Evolutionary conservation across 208 protist species (phyloP).

Genomic region (Acanthamoeba quina): DNA sequence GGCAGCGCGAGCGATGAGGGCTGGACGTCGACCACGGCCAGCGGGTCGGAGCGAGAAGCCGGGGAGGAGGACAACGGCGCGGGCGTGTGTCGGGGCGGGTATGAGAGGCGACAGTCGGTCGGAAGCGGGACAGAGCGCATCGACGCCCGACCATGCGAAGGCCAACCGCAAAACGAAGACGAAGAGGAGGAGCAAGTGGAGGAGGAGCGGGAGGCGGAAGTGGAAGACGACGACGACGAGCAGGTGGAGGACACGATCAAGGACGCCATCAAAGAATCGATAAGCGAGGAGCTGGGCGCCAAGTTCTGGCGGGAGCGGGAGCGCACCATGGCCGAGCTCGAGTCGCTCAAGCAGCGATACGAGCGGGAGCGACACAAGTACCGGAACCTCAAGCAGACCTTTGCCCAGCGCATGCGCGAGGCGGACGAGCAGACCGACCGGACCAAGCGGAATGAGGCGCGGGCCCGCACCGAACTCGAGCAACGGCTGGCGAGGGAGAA

Average conservation of each 20-base stretch:
- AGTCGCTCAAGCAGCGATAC: not conserved
- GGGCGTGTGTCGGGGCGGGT: not conserved
- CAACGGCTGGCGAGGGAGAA: not conserved
- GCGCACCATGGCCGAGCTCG: not conserved
- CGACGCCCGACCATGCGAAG: not conserved
- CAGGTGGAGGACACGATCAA: not conserved
- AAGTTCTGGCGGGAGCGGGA: slow-evolving; percentile 17
- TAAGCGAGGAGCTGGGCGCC: not conserved
- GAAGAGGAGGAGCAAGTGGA: not conserved
- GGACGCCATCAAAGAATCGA: not conserved
- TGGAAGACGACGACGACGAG: not conserved
- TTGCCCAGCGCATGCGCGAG: not conserved
- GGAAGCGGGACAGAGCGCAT: not conserved
- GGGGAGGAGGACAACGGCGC: not conserved
- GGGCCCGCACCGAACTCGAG: not conserved
- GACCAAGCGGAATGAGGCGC: not conserved
- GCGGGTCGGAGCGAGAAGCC: not conserved
- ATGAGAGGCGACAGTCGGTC: not conserved
- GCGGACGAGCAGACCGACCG: not conserved
- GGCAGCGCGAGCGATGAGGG: not conserved
- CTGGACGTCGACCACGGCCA: not conserved
- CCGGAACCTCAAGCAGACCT: not conserved
- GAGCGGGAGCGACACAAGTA: not conserved
- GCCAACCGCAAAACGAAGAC: not conserved
- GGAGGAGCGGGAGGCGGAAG: not conserved